These are phyloP conservation scores for Mrakia frigida DNA, from an alignment of 768 basidiomycete genomes.

Conservation along the genomic window DNA sequence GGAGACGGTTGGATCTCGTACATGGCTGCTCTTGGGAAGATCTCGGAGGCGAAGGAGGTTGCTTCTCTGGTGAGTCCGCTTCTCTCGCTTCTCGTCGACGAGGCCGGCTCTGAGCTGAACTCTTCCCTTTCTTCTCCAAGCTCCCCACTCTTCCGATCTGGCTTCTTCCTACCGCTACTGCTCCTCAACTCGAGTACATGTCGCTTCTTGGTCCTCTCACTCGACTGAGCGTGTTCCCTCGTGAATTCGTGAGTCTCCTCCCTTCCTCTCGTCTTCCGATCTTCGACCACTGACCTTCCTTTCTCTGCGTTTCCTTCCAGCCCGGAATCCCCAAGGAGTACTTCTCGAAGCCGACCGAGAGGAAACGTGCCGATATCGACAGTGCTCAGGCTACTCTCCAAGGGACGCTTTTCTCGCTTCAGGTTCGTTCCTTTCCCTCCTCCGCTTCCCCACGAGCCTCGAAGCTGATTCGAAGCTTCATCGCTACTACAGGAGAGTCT, in stretches of 20 bases:
- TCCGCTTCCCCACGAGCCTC: background rate
- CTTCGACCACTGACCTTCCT: slow-evolving; percentile 2
- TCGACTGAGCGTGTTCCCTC: slow-evolving; percentile 75
- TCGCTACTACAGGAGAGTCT: slow-evolving; percentile 52
- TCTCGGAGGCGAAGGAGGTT: slow-evolving; percentile 75
- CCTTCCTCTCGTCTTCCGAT: background rate
- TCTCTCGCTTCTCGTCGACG: background rate
- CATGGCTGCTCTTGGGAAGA: slow-evolving; percentile 68
- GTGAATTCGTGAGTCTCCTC: slow-evolving; percentile 65
- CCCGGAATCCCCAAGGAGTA: slow-evolving; percentile 69
- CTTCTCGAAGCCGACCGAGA: slow-evolving; percentile 78
- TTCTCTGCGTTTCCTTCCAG: slow-evolving; percentile 47
- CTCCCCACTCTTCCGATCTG: slow-evolving; percentile 42
- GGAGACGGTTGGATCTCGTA: slow-evolving; percentile 69
- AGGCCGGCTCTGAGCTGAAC: background rate
- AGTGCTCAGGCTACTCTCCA: slow-evolving; percentile 78
- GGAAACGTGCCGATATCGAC: slow-evolving; percentile 66
- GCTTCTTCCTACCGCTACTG: slow-evolving; percentile 38
- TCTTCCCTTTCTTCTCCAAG: slow-evolving; percentile 24
- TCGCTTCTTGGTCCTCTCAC: slow-evolving; percentile 73
- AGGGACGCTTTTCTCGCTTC: slow-evolving; percentile 76
- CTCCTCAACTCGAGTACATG: slow-evolving; percentile 49
- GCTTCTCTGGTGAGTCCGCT: slow-evolving; percentile 56
- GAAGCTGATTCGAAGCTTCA: background rate
- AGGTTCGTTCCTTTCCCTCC: slow-evolving; percentile 50